Evolutionary conservation across 2,329 filamentous ascomycete genomes (phyloP), one percentile per base, ranked within the genome.

Genomic region (Penicillium sp.): DNA sequence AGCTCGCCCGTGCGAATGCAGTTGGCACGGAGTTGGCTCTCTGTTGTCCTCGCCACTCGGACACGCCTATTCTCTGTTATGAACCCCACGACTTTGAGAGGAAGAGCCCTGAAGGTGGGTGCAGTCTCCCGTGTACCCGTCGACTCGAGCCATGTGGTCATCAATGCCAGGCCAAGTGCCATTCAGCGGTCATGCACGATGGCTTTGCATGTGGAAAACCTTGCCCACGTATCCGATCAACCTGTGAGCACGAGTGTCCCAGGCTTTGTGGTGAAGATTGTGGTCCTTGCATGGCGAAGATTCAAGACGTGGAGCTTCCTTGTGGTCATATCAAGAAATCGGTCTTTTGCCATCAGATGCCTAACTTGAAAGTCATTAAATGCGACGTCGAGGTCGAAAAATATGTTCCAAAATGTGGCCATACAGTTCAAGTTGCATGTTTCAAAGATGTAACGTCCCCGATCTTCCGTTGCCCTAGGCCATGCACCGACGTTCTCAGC

Each of bases 61-160:
- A 56, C 0, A 45, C 37, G 1, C 52, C 58, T 44, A 56, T 60
- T 37, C 13, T 56, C 0, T 54, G 37, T 5, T 56, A 43, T 21
- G 44, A 58, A 13, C 57, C 60, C 16, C 9, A 51, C 6, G 50
- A 58, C 24, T 62, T 60, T 29, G 53, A 56, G 1, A 52, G 24
- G 10, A 54, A 56, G 37, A 56, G 49, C 3, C 60, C 57, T 0
- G 52, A 60, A 13, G 60, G 57, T 33, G 52, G 57, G 9, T 60
- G 50, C 13, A 54, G 16, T 56, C 50, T 62, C 19, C 55, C 31
- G 4, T 62, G 53, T 11, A 19, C 3, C 16, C 49, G 51, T 26
- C 49, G 57, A 46, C 60, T 62, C 2, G 47, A 58, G 31, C 56
- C 31, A 59, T 62, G 53, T 56, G 55, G 60, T 3, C 50, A 62